These are phyloP conservation scores for Pythium pyrilobum DNA, from an alignment of 352 stramenopile species.

Conservation along the genomic window DNA sequence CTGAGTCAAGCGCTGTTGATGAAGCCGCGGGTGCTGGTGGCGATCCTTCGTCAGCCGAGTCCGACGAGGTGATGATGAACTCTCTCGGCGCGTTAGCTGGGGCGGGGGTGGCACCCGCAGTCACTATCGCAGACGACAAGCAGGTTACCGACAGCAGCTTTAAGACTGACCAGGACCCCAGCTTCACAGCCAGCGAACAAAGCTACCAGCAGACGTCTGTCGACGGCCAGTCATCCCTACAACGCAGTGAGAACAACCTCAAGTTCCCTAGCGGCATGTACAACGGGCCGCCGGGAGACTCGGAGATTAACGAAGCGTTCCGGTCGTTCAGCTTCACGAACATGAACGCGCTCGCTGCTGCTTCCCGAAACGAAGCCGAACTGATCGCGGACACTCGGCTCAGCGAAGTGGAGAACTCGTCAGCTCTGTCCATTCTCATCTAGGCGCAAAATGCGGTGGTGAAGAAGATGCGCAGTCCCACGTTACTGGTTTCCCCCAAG, in stretches of 20 bases:
- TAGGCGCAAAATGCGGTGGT: slow-evolving; percentile 16
- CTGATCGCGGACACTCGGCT: slow-evolving; percentile 43
- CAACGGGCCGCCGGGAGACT: slow-evolving; percentile 27
- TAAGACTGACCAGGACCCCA: slow-evolving; percentile 20
- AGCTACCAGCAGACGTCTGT: not conserved
- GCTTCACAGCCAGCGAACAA: not conserved
- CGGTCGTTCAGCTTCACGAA: slow-evolving; percentile 84
- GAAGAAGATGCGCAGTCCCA: too few relatives aligned
- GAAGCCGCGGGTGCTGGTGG: not conserved
- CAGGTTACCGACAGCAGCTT: not conserved
- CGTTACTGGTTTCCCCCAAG: too few relatives aligned
- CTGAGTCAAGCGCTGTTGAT: slow-evolving; percentile 1
- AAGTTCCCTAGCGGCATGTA: slow-evolving; percentile 72
- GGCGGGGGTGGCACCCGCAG: not conserved
- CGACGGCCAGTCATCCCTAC: not conserved
- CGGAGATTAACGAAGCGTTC: slow-evolving; percentile 49
- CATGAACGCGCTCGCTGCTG: slow-evolving; percentile 76
- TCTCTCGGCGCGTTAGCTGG: slow-evolving; percentile 10
- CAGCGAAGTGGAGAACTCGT: slow-evolving; percentile 35
- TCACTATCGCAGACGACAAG: not conserved
- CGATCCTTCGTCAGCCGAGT: not conserved
- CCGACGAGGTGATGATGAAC: slow-evolving; percentile 17
- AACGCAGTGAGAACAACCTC: slow-evolving; percentile 24
- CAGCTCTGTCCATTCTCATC: slow-evolving; percentile 62
- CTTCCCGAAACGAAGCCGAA: slow-evolving; percentile 68